phyloP scores from a whole-genome alignment of 768 basidiomycete species.

The Xerocomus brunneocitrinus region DNA sequence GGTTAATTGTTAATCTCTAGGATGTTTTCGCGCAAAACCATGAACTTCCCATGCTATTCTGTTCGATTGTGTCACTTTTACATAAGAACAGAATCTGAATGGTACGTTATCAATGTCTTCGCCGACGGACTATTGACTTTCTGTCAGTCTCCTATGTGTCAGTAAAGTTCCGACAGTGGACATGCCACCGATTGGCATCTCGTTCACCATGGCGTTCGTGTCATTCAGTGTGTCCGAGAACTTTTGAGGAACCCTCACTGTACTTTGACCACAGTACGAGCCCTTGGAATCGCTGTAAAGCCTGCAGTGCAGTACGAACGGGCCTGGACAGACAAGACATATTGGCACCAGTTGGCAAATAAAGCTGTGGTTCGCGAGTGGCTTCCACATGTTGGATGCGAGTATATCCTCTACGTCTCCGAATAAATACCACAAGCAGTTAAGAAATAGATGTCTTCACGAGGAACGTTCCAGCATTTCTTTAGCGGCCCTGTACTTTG shows the following conservation, averaged over 20 bases:
- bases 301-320: slow-evolving; percentile 43
- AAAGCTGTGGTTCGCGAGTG: not conserved
- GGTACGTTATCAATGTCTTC: slow-evolving; percentile 25
- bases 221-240: slow-evolving; percentile 34
- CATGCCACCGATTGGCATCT: slow-evolving; percentile 82
- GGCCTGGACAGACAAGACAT: slow-evolving; percentile 40
- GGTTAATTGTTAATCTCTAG: slow-evolving; percentile 11
- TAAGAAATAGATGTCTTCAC: slow-evolving; percentile 7
- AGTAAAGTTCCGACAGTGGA: slow-evolving; percentile 71
- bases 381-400: not conserved
- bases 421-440: not conserved
- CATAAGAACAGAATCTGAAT: slow-evolving; percentile 76
- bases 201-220: slow-evolving; percentile 63
- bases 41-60: slow-evolving; percentile 43
- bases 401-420: not conserved
- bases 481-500: slow-evolving; percentile 77
- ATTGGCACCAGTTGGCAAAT: slow-evolving; percentile 21
- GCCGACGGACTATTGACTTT: not conserved
- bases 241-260: slow-evolving; percentile 65
- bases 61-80: slow-evolving; percentile 60
- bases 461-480: slow-evolving; percentile 43
- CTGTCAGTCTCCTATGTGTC: slow-evolving; percentile 71
- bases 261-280: slow-evolving; percentile 47
- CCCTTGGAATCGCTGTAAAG: slow-evolving; percentile 61
- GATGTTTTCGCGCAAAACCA: slow-evolving; percentile 44